These are phyloP conservation scores for Diutina scorzettiae DNA, from an alignment of 1,139 yeast species.

Conservation along the genomic window DNA sequence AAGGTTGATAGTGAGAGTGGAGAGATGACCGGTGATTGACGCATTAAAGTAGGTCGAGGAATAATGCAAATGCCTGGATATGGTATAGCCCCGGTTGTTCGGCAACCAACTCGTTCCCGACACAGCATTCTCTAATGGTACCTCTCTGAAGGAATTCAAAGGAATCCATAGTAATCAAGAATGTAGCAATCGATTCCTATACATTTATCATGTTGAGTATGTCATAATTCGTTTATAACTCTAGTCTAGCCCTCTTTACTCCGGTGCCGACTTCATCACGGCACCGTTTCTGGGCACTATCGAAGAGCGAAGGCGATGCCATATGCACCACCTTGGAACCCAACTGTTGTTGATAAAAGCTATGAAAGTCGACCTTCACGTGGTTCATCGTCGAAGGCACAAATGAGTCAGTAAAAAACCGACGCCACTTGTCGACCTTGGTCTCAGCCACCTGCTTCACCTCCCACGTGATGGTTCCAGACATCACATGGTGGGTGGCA, in stretches of 20 bases:
- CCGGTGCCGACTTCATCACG: conserved; percentile 4
- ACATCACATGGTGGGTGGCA: conserved; percentile 9
- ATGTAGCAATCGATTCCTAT: no score
- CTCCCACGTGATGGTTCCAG: conserved; percentile 11
- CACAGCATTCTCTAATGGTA: no score
- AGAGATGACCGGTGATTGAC: no score
- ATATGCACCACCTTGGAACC: conserved; percentile 10
- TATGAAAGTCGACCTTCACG: conserved; percentile 10
- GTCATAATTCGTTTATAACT: not conserved
- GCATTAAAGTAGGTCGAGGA: no score
- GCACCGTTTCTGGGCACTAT: not conserved
- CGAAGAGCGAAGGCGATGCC: conserved; percentile 6
- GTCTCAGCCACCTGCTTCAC: conserved; percentile 7
- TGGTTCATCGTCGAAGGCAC: conserved; percentile 9
- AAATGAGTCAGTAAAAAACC: conserved; percentile 9
- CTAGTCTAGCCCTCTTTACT: not conserved
- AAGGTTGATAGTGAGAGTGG: no score
- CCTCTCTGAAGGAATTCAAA: no score
- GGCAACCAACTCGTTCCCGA: no score
- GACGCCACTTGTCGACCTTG: conserved; percentile 10
- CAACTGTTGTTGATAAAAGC: conserved; percentile 11
- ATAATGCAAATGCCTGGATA: no score
- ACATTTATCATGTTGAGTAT: no score
- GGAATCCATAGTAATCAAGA: no score
- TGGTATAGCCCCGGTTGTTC: no score